These are phyloP conservation scores for Ustilago trichophora DNA, from an alignment of 1,284 basidiomycete genomes.

Conservation along the genomic window DNA sequence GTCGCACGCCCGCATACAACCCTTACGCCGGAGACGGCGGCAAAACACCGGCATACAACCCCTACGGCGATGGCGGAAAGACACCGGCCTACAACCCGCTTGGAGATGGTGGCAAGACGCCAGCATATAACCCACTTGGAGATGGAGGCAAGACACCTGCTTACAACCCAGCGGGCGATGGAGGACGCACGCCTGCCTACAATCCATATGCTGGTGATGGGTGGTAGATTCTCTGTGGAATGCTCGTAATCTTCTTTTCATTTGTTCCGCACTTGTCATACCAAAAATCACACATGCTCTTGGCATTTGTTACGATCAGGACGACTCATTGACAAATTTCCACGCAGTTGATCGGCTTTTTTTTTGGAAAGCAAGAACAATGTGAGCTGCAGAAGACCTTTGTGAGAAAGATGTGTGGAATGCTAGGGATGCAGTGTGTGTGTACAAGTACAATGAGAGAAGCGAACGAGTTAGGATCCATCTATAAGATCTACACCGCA, in stretches of 20 bases:
- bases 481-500: not conserved
- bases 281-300: constrained; percentile 1
- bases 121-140: constrained; percentile 40
- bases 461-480: too few relatives aligned
- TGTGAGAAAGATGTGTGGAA: not conserved
- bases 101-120: constrained; percentile 48
- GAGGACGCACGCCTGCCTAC: constrained; percentile 48
- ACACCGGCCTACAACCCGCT: constrained; percentile 56
- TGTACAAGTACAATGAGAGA: constrained; percentile 1
- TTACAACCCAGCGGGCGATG: constrained; percentile 49
- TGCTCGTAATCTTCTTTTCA: not conserved
- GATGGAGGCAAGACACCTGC: constrained; percentile 63
- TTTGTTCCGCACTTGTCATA: not conserved
- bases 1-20: constrained; percentile 30
- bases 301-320: not conserved
- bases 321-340: not conserved
- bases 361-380: too few relatives aligned
- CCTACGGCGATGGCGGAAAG: constrained; percentile 46
- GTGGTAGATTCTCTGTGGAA: constrained; percentile 40
- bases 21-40: constrained; percentile 41
- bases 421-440: too few relatives aligned
- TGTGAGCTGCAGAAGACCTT: too few relatives aligned
- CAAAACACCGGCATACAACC: constrained; percentile 44
- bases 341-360: not conserved
- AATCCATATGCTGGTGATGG: constrained; percentile 46